Base-by-base conservation (phyloP, 768 basidiomycete genomes). In the Neoboletus brunneissimus region DNA sequence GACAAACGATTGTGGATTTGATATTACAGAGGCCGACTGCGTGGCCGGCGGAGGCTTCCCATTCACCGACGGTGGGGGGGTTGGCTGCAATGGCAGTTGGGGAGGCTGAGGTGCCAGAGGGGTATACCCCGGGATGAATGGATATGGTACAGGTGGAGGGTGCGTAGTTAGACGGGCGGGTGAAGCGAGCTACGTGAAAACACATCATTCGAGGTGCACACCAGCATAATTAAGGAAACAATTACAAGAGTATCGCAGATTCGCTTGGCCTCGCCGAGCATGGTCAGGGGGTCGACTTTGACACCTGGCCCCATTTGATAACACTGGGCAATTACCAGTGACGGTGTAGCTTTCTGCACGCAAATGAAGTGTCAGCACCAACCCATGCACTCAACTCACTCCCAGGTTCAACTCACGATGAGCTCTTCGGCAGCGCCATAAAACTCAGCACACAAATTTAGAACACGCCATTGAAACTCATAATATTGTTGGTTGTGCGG, bases 391-490 rank as follows among this genome's bases (percentile, higher is more conserved):
- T 10, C 44, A 35, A 51, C 60, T 48, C 55, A 54, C 57, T 44
- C 52, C 37, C 55, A 27, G 45, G 48, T 40, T 29, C 35, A 59
- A 82, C 87, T 71, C 71, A 91, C 89, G 56, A 92, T 80, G 45
- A 92, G 81, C 70, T 92, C 89, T 70, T 91, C 89, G 18, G 89
- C 89, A 7, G 89, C 89, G 27, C 84, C 86, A 72, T 92, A 92
- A 68, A 92, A 92, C 67, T 92, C 90, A 1, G 88, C 85, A 70
- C 89, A 92, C 40, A 92, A 75, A 64, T 89, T 89, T 55, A 91
- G 70, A 40, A 90, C 83, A 52, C 88, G 83, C 89, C 89, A 91
- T 68, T 91, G 89, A 65, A 91, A 91, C 66, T 91, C 88, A 70
- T 89, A 89, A 69, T 89, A 91, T 64, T 85, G 84, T 59, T 89